These are phyloP conservation scores for Vigna angularis DNA, from an alignment of 306 rosid genomes.

Conservation along the genomic window DNA sequence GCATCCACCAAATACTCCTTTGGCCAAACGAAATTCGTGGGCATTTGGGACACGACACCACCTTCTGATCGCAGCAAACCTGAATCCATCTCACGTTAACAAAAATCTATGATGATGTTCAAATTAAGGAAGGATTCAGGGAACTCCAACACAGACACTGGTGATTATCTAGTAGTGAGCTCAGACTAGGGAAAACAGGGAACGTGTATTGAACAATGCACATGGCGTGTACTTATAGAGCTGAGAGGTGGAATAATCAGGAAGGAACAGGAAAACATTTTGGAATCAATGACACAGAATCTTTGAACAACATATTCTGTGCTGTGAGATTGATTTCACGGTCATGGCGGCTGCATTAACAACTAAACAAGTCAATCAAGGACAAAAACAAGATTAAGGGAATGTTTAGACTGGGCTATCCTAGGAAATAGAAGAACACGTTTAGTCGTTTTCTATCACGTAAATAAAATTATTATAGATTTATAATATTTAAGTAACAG, in stretches of 20 bases:
- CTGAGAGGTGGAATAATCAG: background rate
- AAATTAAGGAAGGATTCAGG: background rate
- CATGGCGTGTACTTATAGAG: conserved; percentile 28
- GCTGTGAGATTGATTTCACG: background rate
- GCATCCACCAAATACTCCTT: conserved; percentile 54
- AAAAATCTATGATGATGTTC: background rate
- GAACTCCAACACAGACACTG: background rate
- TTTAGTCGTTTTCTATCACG: too few relatives aligned
- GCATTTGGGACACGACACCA: conserved; percentile 44
- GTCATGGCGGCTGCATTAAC: background rate
- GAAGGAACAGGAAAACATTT: background rate
- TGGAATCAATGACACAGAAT: background rate
- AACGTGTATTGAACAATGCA: background rate
- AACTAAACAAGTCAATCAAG: background rate
- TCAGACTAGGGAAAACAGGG: background rate
- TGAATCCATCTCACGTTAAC: conserved; percentile 39
- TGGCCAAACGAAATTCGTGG: conserved; percentile 67
- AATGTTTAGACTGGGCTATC: background rate
- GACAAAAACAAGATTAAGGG: background rate
- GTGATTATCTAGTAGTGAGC: background rate
- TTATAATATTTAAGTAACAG: too few relatives aligned
- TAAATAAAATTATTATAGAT: too few relatives aligned
- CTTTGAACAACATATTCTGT: background rate
- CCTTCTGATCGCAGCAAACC: conserved; percentile 21
- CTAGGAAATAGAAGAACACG: too few relatives aligned